phyloP scores from a whole-genome alignment of 768 basidiomycete genomes.

The Cubamyces sp. region DNA sequence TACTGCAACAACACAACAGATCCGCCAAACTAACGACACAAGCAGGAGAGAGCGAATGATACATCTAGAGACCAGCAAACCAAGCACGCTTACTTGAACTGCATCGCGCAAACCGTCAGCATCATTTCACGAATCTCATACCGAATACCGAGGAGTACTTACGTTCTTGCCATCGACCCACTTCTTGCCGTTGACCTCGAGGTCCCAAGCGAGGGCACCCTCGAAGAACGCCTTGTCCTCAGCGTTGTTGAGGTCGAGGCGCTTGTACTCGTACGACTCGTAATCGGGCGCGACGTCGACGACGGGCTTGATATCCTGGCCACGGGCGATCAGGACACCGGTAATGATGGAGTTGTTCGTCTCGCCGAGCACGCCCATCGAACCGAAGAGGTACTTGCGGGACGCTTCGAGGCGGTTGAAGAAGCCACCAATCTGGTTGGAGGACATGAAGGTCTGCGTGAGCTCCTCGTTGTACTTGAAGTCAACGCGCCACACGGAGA shows the following conservation, averaged over 20 bases:
- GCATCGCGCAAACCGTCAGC: background rate
- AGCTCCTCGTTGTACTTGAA: constrained; percentile 98
- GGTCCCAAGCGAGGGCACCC: constrained; percentile 92
- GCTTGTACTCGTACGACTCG: constrained; percentile 85
- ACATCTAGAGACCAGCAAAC: constrained; percentile 19
- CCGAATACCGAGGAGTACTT: constrained; percentile 39
- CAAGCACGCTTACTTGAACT: constrained; percentile 35
- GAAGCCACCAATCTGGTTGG: constrained; percentile 93
- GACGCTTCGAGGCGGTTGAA: constrained; percentile 98
- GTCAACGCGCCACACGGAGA: constrained; percentile 89
- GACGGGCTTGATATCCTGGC: constrained; percentile 69
- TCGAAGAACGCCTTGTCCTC: constrained; percentile 91
- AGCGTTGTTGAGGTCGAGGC: constrained; percentile 72
- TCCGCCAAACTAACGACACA: constrained; percentile 27
- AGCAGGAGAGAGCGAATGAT: constrained; percentile 24
- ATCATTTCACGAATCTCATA: background rate
- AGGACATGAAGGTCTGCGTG: constrained; percentile 91
- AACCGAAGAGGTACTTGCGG: constrained; percentile 95
- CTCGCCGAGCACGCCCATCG: constrained; percentile 86
- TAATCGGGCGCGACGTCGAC: constrained; percentile 87
- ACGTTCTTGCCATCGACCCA: constrained; percentile 93
- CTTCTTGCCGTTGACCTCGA: constrained; percentile 84
- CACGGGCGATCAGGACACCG: constrained; percentile 84
- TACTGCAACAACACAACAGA: constrained; percentile 34
- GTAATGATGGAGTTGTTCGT: constrained; percentile 78